Evolutionary conservation across 78 protist genomes (phyloP).

Genomic region (Ministeria vibrans): DNA sequence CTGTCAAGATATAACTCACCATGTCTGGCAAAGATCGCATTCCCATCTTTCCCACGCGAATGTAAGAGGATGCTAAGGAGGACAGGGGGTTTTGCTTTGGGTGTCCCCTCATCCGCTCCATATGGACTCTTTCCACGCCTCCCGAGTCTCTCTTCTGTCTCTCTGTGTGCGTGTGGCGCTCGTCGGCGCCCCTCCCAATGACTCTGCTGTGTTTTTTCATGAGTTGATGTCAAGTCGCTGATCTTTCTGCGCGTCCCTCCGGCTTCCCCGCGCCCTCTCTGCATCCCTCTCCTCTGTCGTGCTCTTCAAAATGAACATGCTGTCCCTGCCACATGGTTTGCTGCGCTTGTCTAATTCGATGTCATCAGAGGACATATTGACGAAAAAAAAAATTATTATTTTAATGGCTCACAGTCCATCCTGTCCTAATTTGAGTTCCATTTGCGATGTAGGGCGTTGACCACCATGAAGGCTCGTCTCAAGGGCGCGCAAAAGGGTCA

Average conservation of each 20-base stretch:
- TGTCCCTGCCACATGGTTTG: not conserved
- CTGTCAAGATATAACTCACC: too few species aligned
- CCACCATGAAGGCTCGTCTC: slow-evolving; percentile 70
- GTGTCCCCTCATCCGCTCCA: not conserved
- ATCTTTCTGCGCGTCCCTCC: not conserved
- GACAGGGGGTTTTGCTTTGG: not conserved
- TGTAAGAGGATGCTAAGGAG: not conserved
- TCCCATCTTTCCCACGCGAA: slow-evolving; percentile 26
- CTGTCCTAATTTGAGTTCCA: not conserved
- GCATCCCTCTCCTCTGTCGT: too few species aligned
- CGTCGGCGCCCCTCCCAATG: not conserved
- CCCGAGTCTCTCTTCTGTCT: not conserved
- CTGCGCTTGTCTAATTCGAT: too few species aligned
- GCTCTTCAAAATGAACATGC: not conserved
- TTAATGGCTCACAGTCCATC: not conserved
- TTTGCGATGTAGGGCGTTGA: slow-evolving; percentile 61
- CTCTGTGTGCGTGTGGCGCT: not conserved
- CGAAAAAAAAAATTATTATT: too few species aligned
- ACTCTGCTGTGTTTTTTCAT: not conserved
- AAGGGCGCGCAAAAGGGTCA: slow-evolving; percentile 92
- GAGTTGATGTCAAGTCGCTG: not conserved
- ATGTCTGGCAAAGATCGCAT: not conserved
- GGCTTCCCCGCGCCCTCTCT: not conserved
- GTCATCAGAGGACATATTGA: too few species aligned
- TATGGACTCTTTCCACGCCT: not conserved